Percentiles rank a stretch among this genome's conserved stretches.
These are phyloP conservation scores for Stropharia rugosoannulata DNA, from an alignment of 768 basidiomycete species.

Conservation along the genomic window DNA sequence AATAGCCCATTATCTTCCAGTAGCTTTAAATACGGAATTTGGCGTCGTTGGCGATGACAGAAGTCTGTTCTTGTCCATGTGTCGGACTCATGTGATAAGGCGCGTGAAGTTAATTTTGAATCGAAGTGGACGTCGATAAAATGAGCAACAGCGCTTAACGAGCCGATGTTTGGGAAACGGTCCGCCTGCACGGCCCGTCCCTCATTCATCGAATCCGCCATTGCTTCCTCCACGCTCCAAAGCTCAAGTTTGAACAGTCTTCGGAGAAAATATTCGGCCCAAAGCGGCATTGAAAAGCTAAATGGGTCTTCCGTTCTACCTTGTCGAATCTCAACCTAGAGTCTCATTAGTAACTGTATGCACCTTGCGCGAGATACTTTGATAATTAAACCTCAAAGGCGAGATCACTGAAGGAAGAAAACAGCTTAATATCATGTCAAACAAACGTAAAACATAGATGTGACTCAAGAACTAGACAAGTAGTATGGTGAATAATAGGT, in stretches of 20 bases:
- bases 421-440: no score
- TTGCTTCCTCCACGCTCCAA: no score
- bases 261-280: not conserved
- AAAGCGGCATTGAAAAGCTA: no score
- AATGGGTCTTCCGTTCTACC: no score
- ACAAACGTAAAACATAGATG: no score
- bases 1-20: not conserved
- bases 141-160: not conserved
- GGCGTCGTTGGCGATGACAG: not conserved
- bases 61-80: not conserved
- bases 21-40: not conserved
- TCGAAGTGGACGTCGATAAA: slow-evolving; percentile 1
- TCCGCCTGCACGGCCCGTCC: not conserved
- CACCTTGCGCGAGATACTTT: no score
- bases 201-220: not conserved
- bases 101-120: slow-evolving; percentile 1
- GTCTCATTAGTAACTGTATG: no score
- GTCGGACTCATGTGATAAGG: slow-evolving; percentile 3
- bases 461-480: no score
- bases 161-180: not conserved
- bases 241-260: not conserved
- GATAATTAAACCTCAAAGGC: no score
- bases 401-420: no score
- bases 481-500: no score
- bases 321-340: no score